These are phyloP conservation scores for Misopates orontium DNA, from an alignment of 257 asterid species.

Conservation along the genomic window DNA sequence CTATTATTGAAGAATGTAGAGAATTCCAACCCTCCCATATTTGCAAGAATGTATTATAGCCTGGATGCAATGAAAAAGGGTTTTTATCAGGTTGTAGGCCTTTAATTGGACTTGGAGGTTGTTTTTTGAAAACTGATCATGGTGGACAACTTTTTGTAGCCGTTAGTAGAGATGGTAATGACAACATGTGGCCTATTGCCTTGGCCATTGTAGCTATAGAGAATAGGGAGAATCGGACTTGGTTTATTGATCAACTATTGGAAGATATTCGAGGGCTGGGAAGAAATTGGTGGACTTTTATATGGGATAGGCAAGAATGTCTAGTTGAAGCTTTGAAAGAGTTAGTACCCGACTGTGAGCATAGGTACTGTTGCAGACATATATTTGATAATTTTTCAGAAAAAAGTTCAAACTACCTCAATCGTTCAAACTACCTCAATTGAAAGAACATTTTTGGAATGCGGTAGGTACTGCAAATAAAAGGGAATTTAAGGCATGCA, in stretches of 20 bases:
- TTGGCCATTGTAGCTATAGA: not conserved
- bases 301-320: conserved; percentile 4
- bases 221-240: not conserved
- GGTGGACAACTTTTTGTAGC: not conserved
- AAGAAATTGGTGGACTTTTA: not conserved
- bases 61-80: not conserved
- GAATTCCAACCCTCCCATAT: not conserved
- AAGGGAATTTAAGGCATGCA: not conserved
- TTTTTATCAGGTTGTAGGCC: conserved; percentile 9
- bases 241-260: not conserved
- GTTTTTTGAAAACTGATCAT: conserved; percentile 6
- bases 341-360: conserved; percentile 3
- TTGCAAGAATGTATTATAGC: conserved; percentile 12
- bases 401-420: no score
- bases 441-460: conserved; percentile 6
- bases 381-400: conserved; percentile 13
- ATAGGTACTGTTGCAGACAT: conserved; percentile 12
- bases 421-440: not conserved
- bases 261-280: not conserved
- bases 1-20: not conserved
- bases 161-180: conserved; percentile 15
- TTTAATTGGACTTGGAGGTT: conserved; percentile 4
- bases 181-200: conserved; percentile 10
- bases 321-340: conserved; percentile 4
- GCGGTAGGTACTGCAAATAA: not conserved